Evolutionary conservation across 345 rosid genomes (phyloP).

Genomic region (Aurinia saxatilis): DNA sequence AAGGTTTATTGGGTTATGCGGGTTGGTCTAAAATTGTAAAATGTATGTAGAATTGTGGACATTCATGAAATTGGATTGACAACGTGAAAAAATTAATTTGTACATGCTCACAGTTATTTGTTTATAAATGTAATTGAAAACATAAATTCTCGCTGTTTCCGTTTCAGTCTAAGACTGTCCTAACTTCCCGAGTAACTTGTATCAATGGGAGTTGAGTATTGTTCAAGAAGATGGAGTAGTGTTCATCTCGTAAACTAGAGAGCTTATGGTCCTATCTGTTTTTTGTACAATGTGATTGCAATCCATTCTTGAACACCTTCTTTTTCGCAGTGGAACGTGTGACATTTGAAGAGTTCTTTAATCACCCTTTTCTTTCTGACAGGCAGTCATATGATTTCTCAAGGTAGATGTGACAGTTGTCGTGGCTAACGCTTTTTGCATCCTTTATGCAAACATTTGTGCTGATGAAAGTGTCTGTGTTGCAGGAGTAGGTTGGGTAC

Average conservation of each 20-base stretch:
- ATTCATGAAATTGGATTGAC: background rate
- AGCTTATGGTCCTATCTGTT: conserved; percentile 3
- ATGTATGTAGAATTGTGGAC: background rate
- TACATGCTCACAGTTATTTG: background rate
- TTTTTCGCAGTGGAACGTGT: conserved; percentile 74
- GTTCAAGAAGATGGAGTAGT: background rate
- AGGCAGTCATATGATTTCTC: conserved; percentile 40
- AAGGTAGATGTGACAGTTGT: conserved; percentile 40
- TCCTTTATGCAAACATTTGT: conserved; percentile 14
- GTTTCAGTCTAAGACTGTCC: background rate
- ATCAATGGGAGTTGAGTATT: background rate
- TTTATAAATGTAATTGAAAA: background rate
- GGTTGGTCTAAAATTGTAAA: background rate
- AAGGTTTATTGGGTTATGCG: background rate
- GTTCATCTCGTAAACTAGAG: background rate
- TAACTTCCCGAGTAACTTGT: background rate
- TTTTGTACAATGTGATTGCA: conserved; percentile 1
- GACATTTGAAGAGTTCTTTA: conserved; percentile 94
- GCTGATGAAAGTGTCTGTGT: conserved; percentile 18
- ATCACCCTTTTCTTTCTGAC: conserved; percentile 69
- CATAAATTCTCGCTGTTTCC: background rate
- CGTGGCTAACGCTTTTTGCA: background rate
- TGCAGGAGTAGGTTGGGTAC: conserved; percentile 45
- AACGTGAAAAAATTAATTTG: background rate
- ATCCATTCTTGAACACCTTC: background rate